Base-by-base conservation (phyloP, 2,329 filamentous ascomycete genomes). In the Pseudogymnoascus verrucosus region DNA sequence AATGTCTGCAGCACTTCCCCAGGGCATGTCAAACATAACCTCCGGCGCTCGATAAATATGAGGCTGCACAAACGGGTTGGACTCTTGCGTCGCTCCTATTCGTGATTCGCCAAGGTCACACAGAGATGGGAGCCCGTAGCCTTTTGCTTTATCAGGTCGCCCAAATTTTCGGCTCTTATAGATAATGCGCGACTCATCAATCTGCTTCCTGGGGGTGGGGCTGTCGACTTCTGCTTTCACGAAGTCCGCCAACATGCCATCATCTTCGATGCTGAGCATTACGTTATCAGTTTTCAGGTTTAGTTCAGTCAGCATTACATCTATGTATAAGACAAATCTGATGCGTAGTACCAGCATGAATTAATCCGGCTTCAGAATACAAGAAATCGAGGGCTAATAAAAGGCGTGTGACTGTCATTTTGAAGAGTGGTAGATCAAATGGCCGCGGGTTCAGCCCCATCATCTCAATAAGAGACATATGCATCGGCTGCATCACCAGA, bases 271-370 rank as follows among this genome's bases (percentile, higher is more conserved):
- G 0, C 63, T 66, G 0, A 74, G 44, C 34, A 76, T 67, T 23
- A 76, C 66, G 19, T 76, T 76, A 34, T 68, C 69, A 5, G 69
- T 68, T 61, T 73, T 70, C 7, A 75, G 65, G 65, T 75, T 72
- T 75, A 37, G 61, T 44, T 23, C 4, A 44, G 59, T 62, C 54
- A 65, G 42, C 11, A 66, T 54, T 47, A 64, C 10, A 62, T 26
- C 23, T 14, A 26, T 54, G 19, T 31, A 61, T 26, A 51, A 63
- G 31, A 64, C 2, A 37, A 63, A 44, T 39, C 54, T 61, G 14
- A 63, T 68, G 65, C 66, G 8, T 44, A 47, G 26, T 65, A 70
- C 68, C 70, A 19, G 68, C 68, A 60, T 73, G 71, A 7, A 70
- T 66, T 14, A 71, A 16, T 14, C 65, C 51, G n/a, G 62, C 64